phyloP scores from a whole-genome alignment of 352 stramenopile species.

The Phytophthora cajani region DNA sequence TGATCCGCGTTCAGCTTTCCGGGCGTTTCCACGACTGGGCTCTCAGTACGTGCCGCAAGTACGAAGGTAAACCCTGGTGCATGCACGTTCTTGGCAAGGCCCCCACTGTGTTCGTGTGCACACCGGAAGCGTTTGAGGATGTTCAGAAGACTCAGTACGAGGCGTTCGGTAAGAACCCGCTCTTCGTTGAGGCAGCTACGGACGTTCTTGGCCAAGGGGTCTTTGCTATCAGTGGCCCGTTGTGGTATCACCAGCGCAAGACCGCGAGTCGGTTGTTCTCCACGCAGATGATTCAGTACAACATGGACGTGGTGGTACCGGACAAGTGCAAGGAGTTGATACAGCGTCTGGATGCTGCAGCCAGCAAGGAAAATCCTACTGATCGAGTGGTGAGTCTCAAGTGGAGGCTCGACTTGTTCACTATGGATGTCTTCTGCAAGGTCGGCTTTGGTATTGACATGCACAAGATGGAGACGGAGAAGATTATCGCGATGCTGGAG shows the following conservation, averaged over 20 bases:
- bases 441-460: constrained; percentile 60
- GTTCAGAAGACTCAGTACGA: constrained; percentile 50
- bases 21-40: constrained; percentile 69
- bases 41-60: background rate
- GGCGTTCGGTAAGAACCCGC: constrained; percentile 45
- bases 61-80: constrained; percentile 46
- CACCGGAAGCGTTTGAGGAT: constrained; percentile 38
- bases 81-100: constrained; percentile 52
- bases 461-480: constrained; percentile 13
- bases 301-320: constrained; percentile 28
- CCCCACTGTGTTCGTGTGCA: constrained; percentile 19
- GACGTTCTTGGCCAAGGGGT: constrained; percentile 48
- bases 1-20: constrained; percentile 43
- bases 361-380: constrained; percentile 5
- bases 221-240: constrained; percentile 42
- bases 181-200: constrained; percentile 30
- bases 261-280: constrained; percentile 38
- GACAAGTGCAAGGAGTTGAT: constrained; percentile 30
- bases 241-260: constrained; percentile 50
- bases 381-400: constrained; percentile 38
- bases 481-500: constrained; percentile 34
- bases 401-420: constrained; percentile 45
- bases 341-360: constrained; percentile 5
- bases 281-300: constrained; percentile 31
- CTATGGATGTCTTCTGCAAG: constrained; percentile 58